Percentiles rank a stretch among this genome's conserved stretches.
These are phyloP conservation scores for Hymenoscyphus fraxineus DNA, from an alignment of 2,329 filamentous ascomycete species.

Conservation along the genomic window DNA sequence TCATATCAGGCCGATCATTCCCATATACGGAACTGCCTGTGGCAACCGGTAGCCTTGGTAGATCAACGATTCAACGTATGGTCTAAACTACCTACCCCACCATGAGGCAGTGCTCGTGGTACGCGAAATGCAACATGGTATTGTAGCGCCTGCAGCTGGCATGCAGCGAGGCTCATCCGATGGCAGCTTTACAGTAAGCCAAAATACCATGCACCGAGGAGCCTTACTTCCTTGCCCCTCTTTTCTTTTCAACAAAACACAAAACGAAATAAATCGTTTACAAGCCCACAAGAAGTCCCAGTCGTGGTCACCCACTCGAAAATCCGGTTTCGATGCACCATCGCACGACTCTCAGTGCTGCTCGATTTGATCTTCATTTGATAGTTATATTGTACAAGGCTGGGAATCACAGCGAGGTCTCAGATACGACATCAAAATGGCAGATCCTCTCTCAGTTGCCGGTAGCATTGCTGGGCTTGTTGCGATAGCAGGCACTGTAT, in stretches of 20 bases:
- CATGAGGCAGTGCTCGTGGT: not conserved
- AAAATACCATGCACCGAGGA: not conserved
- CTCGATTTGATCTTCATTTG: too few relatives aligned
- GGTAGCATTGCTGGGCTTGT: slow-evolving; percentile 15
- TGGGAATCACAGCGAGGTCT: not conserved
- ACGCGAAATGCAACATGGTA: not conserved
- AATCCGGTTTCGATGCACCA: too few relatives aligned
- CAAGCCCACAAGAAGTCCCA: too few relatives aligned
- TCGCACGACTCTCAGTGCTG: too few relatives aligned
- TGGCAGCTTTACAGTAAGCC: too few relatives aligned
- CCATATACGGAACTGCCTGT: too few relatives aligned
- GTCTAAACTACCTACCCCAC: too few relatives aligned
- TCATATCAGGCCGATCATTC: too few relatives aligned
- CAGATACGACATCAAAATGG: not conserved
- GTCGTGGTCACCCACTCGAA: too few relatives aligned
- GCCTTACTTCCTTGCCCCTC: too few relatives aligned
- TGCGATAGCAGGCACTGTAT: slow-evolving; percentile 11
- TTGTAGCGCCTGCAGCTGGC: not conserved
- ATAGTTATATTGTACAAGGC: not conserved
- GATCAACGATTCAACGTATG: not conserved
- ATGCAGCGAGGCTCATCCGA: not conserved
- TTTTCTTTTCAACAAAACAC: too few relatives aligned
- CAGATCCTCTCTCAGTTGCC: slow-evolving; percentile 3
- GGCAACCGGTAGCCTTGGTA: not conserved
- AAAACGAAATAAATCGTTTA: too few relatives aligned